Conservation (phyloP, 1,139 yeast genomes). For the Taiozyma onychis region DNA sequence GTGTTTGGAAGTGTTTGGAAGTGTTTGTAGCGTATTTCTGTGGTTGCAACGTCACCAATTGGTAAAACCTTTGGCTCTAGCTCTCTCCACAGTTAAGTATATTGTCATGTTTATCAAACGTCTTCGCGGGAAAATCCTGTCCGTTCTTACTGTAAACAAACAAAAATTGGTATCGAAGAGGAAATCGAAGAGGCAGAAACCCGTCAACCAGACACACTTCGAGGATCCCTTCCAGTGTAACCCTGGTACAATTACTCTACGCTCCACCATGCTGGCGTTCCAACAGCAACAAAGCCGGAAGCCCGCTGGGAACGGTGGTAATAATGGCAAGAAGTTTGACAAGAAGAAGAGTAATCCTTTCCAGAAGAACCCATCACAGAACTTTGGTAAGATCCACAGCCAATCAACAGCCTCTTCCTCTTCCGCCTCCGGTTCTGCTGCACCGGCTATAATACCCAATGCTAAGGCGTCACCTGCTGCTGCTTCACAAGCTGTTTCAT, state of each 20-base stretch:
- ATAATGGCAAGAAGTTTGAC: background rate
- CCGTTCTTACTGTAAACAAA: background rate
- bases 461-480: background rate
- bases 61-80: too few species aligned
- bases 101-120: background rate
- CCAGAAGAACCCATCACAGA: constrained; percentile 7
- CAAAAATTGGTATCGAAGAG: background rate
- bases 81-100: too few species aligned
- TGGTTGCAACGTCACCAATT: too few species aligned
- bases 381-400: constrained; percentile 1
- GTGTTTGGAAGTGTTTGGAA: too few species aligned
- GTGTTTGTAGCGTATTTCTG: too few species aligned
- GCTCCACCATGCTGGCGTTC: background rate
- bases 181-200: background rate
- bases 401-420: background rate
- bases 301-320: background rate
- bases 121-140: background rate
- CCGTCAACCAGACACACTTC: background rate
- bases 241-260: background rate
- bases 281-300: background rate
- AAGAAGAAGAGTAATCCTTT: constrained; percentile 4
- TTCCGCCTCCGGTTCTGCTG: background rate
- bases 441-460: background rate
- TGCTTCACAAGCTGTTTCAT: background rate
- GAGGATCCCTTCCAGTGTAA: background rate